These are phyloP conservation scores for Penicillium sp. DNA, from an alignment of 2,329 filamentous ascomycete genomes.

Conservation along the genomic window DNA sequence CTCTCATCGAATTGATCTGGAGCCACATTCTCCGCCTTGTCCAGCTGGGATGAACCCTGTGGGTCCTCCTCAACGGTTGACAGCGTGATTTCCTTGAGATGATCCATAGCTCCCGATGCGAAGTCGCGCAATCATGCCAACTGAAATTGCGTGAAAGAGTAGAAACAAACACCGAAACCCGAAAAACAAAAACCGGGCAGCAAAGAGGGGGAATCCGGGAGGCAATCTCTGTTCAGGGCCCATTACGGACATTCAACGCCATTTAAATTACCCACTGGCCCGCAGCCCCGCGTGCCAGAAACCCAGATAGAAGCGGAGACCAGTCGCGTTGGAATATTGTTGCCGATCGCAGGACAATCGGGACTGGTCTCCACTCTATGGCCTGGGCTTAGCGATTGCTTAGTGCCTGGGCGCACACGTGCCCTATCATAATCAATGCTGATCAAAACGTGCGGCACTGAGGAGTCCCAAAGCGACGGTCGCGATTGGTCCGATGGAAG, in stretches of 20 bases:
- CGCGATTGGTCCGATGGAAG: not conserved
- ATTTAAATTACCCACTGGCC: conserved; percentile 3
- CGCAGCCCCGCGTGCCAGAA: conserved; percentile 12
- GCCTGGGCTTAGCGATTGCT: conserved; percentile 17
- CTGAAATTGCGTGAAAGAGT: not conserved
- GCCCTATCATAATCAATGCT: conserved; percentile 1
- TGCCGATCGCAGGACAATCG: conserved; percentile 20
- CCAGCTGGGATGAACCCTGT: not conserved
- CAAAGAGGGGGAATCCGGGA: not conserved
- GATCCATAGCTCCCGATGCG: conserved; percentile 13
- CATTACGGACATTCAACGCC: not conserved
- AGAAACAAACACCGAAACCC: not conserved
- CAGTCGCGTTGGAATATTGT: conserved; percentile 17
- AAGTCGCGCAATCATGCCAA: not conserved
- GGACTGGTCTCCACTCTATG: conserved; percentile 4
- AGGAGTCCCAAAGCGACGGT: not conserved
- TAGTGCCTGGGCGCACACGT: conserved; percentile 6
- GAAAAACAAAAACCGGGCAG: not conserved
- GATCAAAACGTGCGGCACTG: not conserved
- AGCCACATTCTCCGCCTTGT: conserved; percentile 41
- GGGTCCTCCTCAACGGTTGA: conserved; percentile 17
- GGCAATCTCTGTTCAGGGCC: not conserved
- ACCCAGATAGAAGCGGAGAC: conserved; percentile 1
- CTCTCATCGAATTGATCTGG: conserved; percentile 57
- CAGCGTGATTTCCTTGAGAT: conserved; percentile 11